Percentiles rank a stretch among this genome's conserved stretches.
Conservation (phyloP, 208 protist species). For the Blastocrithidia nonstop region DNA sequence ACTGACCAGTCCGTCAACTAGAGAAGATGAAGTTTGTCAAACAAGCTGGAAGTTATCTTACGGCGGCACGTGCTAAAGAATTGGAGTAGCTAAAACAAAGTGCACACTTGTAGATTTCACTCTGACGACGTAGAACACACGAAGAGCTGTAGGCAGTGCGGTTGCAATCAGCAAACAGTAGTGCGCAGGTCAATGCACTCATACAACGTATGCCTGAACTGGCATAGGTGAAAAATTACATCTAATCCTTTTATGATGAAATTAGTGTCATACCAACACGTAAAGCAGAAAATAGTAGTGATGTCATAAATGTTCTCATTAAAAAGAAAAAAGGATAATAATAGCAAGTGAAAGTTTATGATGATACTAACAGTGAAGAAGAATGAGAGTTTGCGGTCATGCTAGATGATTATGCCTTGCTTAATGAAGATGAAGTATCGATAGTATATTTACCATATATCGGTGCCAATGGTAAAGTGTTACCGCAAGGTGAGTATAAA, state of each 20-base stretch:
- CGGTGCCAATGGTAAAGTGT: constrained; percentile 15
- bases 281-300: not conserved
- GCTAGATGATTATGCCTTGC: constrained; percentile 51
- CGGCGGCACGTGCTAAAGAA: no score
- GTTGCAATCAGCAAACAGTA: constrained; percentile 6
- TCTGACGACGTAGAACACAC: constrained; percentile 38
- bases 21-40: no score
- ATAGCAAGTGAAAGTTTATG: not conserved
- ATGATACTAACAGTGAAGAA: constrained; percentile 4
- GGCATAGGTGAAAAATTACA: constrained; percentile 39
- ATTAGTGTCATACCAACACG: constrained; percentile 12
- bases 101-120: constrained; percentile 50
- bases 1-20: constrained; percentile 26
- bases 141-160: constrained; percentile 16
- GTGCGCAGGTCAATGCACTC: constrained; percentile 13
- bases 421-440: constrained; percentile 23
- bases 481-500: constrained; percentile 59
- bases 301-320: not conserved
- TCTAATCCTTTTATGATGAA: constrained; percentile 19
- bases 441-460: constrained; percentile 59
- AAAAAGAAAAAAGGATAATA: not conserved
- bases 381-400: constrained; percentile 76
- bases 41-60: no score
- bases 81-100: constrained; percentile 12
- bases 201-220: constrained; percentile 16